Conservation (phyloP, 345 rosid genomes). For the Limnanthes douglasii region DNA sequence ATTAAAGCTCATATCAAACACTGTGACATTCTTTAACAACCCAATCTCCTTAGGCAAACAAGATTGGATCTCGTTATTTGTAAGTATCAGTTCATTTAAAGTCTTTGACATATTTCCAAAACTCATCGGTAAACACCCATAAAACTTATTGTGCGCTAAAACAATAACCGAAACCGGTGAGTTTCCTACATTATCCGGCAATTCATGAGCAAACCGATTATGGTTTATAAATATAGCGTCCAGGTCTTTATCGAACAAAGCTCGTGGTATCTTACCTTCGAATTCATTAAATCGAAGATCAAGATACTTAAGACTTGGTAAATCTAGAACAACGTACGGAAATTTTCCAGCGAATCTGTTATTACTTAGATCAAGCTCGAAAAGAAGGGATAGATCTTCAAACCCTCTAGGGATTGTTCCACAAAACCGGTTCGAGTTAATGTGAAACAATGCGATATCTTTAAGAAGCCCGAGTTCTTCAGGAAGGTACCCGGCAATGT, state of each 20-base stretch:
- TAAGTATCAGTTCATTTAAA: conserved; percentile 43
- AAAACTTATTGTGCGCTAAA: conserved; percentile 45
- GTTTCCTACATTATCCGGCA: conserved; percentile 61
- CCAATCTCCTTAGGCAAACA: conserved; percentile 53
- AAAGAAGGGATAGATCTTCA: conserved; percentile 26
- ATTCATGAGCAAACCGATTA: conserved; percentile 41
- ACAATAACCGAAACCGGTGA: conserved; percentile 65
- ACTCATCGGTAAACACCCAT: conserved; percentile 59
- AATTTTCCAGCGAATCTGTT: conserved; percentile 68
- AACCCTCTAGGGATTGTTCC: conserved; percentile 42
- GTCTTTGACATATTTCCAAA: conserved; percentile 54
- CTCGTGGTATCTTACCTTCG: conserved; percentile 49
- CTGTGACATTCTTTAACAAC: conserved; percentile 35
- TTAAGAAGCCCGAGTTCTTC: conserved; percentile 52
- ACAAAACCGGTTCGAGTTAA: conserved; percentile 77
- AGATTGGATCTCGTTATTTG: conserved; percentile 39
- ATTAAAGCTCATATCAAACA: conserved; percentile 55
- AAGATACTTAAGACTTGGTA: conserved; percentile 47
- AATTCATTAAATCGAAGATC: conserved; percentile 85
- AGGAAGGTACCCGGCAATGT: conserved; percentile 63
- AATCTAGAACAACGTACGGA: conserved; percentile 38
- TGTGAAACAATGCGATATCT: conserved; percentile 49
- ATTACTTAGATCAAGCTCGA: conserved; percentile 64
- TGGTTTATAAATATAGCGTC: conserved; percentile 70
- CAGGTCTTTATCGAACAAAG: conserved; percentile 51